Percentiles rank a stretch among this genome's conserved stretches.
Evolutionary conservation across 1,284 basidiomycete genomes (phyloP).

Genomic region (Golubevia sp.): DNA sequence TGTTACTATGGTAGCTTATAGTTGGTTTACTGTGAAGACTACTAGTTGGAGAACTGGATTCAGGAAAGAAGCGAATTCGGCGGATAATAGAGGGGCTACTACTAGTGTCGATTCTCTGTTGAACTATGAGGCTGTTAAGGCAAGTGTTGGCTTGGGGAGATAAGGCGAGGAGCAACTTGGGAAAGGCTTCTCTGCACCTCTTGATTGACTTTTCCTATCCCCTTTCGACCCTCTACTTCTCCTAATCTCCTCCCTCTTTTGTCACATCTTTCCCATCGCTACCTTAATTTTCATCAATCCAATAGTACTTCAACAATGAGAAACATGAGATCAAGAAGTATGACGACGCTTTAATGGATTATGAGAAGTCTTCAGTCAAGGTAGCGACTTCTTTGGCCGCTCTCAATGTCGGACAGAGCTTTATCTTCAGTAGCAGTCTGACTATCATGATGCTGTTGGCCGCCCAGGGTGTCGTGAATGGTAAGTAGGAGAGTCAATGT

Average conservation of each 20-base stretch:
- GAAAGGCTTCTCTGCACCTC: no score
- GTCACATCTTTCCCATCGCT: background rate
- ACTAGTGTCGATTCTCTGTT: constrained; percentile 92
- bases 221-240: no score
- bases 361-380: constrained; percentile 90
- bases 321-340: constrained; percentile 87
- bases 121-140: constrained; percentile 98
- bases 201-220: no score
- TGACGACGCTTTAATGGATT: constrained; percentile 82
- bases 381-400: constrained; percentile 92
- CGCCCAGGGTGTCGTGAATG: constrained; percentile 88
- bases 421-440: constrained; percentile 90
- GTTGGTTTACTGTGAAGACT: constrained; percentile 95
- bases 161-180: no score
- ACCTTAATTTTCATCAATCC: constrained; percentile 62
- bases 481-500: constrained; percentile 63
- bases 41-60: constrained; percentile 97
- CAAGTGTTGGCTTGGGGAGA: no score
- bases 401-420: constrained; percentile 93
- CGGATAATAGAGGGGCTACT: constrained; percentile 94
- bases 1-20: constrained; percentile 84
- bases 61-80: constrained; percentile 90
- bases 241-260: no score
- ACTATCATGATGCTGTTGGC: constrained; percentile 96
- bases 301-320: constrained; percentile 99